Conservation (phyloP, 257 asterid species). For the Solanum bulbocastanum region DNA sequence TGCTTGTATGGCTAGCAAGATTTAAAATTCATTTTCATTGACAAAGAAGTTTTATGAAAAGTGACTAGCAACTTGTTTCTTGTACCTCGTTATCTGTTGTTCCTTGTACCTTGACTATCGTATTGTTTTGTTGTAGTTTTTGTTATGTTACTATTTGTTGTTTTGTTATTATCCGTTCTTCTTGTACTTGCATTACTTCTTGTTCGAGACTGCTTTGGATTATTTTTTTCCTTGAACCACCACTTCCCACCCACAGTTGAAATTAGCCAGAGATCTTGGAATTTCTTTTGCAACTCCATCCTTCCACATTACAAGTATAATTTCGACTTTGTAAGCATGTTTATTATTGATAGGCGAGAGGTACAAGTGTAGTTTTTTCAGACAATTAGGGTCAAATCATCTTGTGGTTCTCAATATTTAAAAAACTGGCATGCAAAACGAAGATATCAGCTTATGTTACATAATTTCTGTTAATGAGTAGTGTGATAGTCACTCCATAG, state of each 20-base stretch:
- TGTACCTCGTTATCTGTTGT: not conserved
- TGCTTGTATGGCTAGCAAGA: not conserved
- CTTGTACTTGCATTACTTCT: not conserved
- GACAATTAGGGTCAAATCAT: not conserved
- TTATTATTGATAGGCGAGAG: not conserved
- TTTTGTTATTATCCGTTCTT: not conserved
- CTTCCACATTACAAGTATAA: not conserved
- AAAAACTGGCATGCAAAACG: not conserved
- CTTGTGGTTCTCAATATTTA: not conserved
- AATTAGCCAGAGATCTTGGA: not conserved
- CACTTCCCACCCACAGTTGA: not conserved
- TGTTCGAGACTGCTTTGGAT: not conserved
- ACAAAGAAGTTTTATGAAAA: not conserved
- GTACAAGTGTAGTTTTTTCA: not conserved
- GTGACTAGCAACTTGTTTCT: not conserved
- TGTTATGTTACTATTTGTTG: not conserved
- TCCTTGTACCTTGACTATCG: not conserved
- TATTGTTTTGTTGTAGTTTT: not conserved
- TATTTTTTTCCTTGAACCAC: not conserved
- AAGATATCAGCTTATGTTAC: not conserved
- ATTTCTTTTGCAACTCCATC: not conserved
- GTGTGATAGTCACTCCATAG: not conserved
- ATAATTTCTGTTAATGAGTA: not conserved
- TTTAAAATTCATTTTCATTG: not conserved
- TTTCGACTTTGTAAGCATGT: not conserved